phyloP scores from a whole-genome alignment of 2,329 filamentous ascomycete species.

The Dothiorella sarmentorum region DNA sequence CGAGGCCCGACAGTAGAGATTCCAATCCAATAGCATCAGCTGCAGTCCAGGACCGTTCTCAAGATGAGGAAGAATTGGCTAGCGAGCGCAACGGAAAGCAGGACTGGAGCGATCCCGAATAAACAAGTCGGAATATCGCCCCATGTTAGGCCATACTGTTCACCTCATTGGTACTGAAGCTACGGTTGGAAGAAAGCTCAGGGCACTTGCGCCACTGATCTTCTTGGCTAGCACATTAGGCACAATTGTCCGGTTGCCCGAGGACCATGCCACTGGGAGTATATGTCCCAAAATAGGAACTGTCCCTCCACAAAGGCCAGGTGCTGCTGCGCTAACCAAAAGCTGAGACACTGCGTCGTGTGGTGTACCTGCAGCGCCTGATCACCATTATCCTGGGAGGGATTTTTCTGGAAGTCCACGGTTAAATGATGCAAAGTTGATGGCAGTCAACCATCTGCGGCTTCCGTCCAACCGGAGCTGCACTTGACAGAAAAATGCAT shows the following conservation, averaged over 20 bases:
- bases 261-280: neutral
- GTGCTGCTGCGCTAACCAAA: neutral
- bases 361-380: neutral
- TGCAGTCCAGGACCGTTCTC: no score
- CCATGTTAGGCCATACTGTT: no score
- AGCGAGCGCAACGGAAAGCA: neutral
- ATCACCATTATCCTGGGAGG: neutral
- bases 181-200: neutral
- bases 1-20: neutral
- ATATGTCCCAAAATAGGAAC: neutral
- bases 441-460: no score
- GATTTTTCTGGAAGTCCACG: conserved; percentile 2
- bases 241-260: neutral
- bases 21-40: neutral
- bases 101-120: neutral
- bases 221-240: neutral
- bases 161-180: neutral
- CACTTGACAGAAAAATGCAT: neutral
- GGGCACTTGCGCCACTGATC: neutral
- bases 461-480: neutral
- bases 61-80: neutral
- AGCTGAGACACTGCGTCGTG: neutral
- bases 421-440: neutral
- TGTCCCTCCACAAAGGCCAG: neutral
- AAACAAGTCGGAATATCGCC: neutral